Evolutionary conservation across 1,284 basidiomycete genomes (phyloP).

Genomic region (Apiotrichum veenhuisii): DNA sequence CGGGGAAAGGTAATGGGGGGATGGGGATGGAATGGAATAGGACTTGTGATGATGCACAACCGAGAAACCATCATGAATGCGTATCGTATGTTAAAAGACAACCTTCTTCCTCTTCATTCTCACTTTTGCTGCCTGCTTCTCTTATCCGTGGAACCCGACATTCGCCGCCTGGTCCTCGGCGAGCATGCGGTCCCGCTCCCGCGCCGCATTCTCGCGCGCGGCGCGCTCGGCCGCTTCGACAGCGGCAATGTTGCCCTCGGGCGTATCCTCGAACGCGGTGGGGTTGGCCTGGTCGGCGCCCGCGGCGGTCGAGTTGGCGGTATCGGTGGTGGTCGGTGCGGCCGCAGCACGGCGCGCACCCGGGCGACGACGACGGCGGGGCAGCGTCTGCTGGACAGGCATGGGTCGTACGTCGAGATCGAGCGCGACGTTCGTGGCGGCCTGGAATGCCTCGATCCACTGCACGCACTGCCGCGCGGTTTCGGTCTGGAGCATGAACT

Average conservation of each 20-base stretch:
- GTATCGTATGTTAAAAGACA: too few species aligned
- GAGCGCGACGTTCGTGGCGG: conserved; percentile 84
- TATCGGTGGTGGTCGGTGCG: not conserved
- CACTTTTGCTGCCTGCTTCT: not conserved
- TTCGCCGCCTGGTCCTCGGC: conserved; percentile 45
- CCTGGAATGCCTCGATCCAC: conserved; percentile 95
- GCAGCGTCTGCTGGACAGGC: conserved; percentile 66
- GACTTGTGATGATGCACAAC: too few species aligned
- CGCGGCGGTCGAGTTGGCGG: not conserved
- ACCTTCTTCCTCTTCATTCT: not conserved
- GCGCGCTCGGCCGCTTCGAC: conserved; percentile 35
- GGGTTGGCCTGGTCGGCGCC: conserved; percentile 13
- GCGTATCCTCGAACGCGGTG: conserved; percentile 28
- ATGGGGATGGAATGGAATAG: too few species aligned
- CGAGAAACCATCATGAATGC: too few species aligned
- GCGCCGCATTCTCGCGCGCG: conserved; percentile 22
- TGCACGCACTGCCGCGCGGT: conserved; percentile 82
- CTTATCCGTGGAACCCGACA: not conserved
- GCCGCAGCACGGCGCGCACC: conserved; percentile 21
- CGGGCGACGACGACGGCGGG: conserved; percentile 49
- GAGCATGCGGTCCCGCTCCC: conserved; percentile 46
- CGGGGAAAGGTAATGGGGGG: too few species aligned
- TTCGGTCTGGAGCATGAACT: conserved; percentile 88
- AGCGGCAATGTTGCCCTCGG: conserved; percentile 39
- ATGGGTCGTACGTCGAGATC: conserved; percentile 87